Conservation (phyloP, 1,284 basidiomycete genomes). For the Ustilago bromivora region DNA sequence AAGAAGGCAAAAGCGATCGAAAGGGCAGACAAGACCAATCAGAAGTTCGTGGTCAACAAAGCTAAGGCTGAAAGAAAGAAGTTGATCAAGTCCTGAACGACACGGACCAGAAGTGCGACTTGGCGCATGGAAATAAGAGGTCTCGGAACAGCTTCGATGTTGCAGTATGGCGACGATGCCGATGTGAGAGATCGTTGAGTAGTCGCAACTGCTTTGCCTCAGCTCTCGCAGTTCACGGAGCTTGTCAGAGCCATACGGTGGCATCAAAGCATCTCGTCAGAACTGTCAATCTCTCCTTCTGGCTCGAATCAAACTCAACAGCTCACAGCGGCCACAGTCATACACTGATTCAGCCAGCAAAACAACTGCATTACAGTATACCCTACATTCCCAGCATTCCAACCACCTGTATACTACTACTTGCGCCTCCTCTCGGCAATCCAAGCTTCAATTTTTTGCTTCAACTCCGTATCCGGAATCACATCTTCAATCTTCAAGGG, state of each 20-base stretch:
- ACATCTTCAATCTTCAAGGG: conserved; percentile 71
- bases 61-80: conserved; percentile 46
- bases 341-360: not conserved
- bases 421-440: conserved; percentile 50
- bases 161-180: no score
- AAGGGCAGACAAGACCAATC: conserved; percentile 48
- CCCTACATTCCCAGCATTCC: not conserved
- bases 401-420: not conserved
- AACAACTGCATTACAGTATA: conserved; percentile 1
- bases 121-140: no score
- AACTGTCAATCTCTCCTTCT: no score
- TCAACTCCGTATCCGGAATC: conserved; percentile 57
- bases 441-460: conserved; percentile 59
- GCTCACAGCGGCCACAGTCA: not conserved
- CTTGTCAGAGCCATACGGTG: no score
- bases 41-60: conserved; percentile 32
- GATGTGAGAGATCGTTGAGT: no score
- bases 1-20: conserved; percentile 48
- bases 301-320: no score
- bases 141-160: no score
- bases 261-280: no score
- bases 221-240: no score
- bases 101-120: not conserved
- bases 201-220: no score
- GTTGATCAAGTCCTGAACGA: conserved; percentile 37